Evolutionary conservation across 371 early-diverging fungal species (phyloP).

Genomic region (Parasitella parasitica): DNA sequence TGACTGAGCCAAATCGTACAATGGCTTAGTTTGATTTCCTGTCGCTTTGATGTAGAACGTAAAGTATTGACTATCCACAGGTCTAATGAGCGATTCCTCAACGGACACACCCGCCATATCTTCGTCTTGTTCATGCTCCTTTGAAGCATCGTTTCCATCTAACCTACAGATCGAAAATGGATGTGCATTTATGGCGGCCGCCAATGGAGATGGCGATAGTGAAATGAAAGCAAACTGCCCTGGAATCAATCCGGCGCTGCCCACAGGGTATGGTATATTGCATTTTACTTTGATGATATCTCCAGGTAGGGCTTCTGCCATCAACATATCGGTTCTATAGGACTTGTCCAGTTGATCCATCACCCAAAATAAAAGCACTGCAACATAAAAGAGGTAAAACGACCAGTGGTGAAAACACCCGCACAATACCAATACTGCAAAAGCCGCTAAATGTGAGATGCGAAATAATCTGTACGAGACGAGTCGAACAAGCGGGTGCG

Average conservation of each 20-base stretch:
- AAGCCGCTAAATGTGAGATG: slow-evolving; percentile 23
- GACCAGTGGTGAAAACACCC: slow-evolving; percentile 37
- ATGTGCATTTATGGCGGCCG: slow-evolving; percentile 20
- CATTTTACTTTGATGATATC: slow-evolving; percentile 25
- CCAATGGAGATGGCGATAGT: slow-evolving; percentile 2
- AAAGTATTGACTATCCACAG: not conserved
- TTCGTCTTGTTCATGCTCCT: not conserved
- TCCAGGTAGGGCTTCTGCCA: slow-evolving; percentile 25
- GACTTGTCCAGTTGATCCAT: slow-evolving; percentile 29
- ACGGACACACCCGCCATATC: not conserved
- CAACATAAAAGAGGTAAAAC: slow-evolving; percentile 33
- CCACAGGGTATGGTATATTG: slow-evolving; percentile 11
- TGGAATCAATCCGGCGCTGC: slow-evolving; percentile 9
- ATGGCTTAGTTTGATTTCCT: slow-evolving; percentile 19
- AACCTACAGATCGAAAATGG: slow-evolving; percentile 41
- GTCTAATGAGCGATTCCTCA: not conserved
- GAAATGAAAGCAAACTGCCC: slow-evolving; percentile 36
- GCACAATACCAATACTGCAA: slow-evolving; percentile 16
- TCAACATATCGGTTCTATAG: not conserved
- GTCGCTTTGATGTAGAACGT: slow-evolving; percentile 35
- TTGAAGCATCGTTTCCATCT: not conserved
- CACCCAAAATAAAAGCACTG: slow-evolving; percentile 27
- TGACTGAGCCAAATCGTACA: slow-evolving; percentile 5
- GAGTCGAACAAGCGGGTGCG: slow-evolving; percentile 36
- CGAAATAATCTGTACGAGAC: slow-evolving; percentile 40